These are phyloP conservation scores for Trichoderma sp. DNA, from an alignment of 2,329 filamentous ascomycete species.

Conservation along the genomic window DNA sequence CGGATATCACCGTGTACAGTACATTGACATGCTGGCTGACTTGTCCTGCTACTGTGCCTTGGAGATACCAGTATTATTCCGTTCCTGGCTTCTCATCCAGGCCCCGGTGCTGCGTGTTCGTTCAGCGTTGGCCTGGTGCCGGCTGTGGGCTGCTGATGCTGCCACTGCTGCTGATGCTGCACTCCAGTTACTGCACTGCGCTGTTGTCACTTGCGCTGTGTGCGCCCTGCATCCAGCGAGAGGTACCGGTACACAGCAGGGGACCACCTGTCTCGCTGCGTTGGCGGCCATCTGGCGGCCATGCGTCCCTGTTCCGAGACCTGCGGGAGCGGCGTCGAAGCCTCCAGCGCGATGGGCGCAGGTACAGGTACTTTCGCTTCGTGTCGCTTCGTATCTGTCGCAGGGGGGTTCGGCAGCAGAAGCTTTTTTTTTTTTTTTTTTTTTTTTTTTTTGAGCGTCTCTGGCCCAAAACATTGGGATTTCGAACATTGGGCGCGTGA, in stretches of 20 bases:
- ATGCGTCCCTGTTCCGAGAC: not conserved
- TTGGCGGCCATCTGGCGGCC: not conserved
- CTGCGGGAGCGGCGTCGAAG: not conserved
- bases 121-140: not conserved
- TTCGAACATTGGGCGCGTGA: not conserved
- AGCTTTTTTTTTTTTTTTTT: too few relatives aligned
- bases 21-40: not conserved
- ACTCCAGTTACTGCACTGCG: constrained; percentile 5
- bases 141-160: constrained; percentile 8
- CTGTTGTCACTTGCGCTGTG: constrained; percentile 3
- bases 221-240: not conserved
- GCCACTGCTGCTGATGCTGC: not conserved
- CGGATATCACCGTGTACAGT: too few relatives aligned
- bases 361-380: not conserved
- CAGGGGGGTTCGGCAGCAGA: not conserved
- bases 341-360: not conserved
- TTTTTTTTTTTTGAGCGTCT: too few relatives aligned
- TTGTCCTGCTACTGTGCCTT: not conserved
- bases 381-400: not conserved
- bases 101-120: not conserved
- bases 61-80: too few relatives aligned
- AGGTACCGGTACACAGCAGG: constrained; percentile 1
- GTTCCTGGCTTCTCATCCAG: not conserved
- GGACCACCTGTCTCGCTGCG: not conserved
- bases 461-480: not conserved